These are phyloP conservation scores for Carex kokanica DNA, from an alignment of 176 grass and related monocot genomes.

Conservation along the genomic window DNA sequence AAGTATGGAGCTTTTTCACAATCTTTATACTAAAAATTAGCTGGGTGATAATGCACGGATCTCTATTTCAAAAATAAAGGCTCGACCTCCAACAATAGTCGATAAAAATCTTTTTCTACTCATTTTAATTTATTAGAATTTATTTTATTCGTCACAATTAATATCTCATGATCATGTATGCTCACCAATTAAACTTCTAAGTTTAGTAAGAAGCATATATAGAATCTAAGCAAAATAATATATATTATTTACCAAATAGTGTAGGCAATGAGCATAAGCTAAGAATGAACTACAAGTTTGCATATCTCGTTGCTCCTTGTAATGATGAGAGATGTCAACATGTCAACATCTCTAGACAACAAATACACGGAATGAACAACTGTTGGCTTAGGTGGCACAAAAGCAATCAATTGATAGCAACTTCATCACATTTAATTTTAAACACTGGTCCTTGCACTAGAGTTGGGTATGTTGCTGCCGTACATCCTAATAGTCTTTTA, in stretches of 20 bases:
- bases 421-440: constrained; percentile 2
- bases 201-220: not conserved
- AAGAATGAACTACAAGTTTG: not conserved
- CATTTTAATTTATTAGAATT: too few relatives aligned
- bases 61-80: too few relatives aligned
- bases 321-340: not conserved
- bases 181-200: not conserved
- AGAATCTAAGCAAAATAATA: too few relatives aligned
- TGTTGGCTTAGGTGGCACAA: constrained; percentile 14
- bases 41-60: too few relatives aligned
- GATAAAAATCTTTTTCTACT: too few relatives aligned
- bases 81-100: too few relatives aligned
- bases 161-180: too few relatives aligned
- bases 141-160: too few relatives aligned
- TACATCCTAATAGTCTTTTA: not conserved
- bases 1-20: too few relatives aligned
- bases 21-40: too few relatives aligned
- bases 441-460: constrained; percentile 5
- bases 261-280: not conserved
- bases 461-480: not conserved
- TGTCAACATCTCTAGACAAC: not conserved
- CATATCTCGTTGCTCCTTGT: not conserved
- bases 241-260: not conserved
- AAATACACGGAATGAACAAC: constrained; percentile 20
- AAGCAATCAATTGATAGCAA: not conserved